A percentile compares a stretch with the other conserved stretches of the same genome.
Conservation (phyloP, 2,329 filamentous ascomycete species). For the Rhinocladiella mackenziei region DNA sequence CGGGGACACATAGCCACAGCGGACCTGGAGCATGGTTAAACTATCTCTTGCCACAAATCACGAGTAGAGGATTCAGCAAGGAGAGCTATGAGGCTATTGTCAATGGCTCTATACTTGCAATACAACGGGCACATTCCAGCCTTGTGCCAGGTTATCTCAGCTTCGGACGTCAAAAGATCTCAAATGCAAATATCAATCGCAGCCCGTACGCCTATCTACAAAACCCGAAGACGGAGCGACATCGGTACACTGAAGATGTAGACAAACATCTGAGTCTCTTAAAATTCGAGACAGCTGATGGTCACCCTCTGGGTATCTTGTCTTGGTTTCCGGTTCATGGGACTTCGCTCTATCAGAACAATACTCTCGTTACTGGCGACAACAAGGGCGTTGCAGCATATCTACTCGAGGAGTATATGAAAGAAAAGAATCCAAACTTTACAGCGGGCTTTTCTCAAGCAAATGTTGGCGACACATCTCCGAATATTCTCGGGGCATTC, state of each 20-base stretch:
- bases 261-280: constrained; percentile 79
- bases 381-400: constrained; percentile 93
- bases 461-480: constrained; percentile 85
- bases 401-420: constrained; percentile 64
- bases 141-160: constrained; percentile 67
- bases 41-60: constrained; percentile 87
- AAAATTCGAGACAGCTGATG: constrained; percentile 70
- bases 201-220: constrained; percentile 83
- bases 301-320: constrained; percentile 72
- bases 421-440: constrained; percentile 49
- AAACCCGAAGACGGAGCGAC: constrained; percentile 74
- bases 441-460: constrained; percentile 91
- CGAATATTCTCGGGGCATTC: constrained; percentile 81
- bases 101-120: constrained; percentile 75
- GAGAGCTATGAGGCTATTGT: constrained; percentile 89
- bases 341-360: constrained; percentile 86
- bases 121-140: constrained; percentile 72
- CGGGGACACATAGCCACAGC: constrained; percentile 88
- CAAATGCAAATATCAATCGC: constrained; percentile 80
- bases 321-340: constrained; percentile 93
- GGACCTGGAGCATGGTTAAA: constrained; percentile 92
- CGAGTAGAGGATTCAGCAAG: constrained; percentile 76
- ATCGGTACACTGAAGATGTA: constrained; percentile 59
- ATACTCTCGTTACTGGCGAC: constrained; percentile 86
- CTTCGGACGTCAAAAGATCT: constrained; percentile 64